These are phyloP conservation scores for Ceratobasidium papillatum DNA, from an alignment of 1,284 basidiomycete genomes.

Conservation along the genomic window DNA sequence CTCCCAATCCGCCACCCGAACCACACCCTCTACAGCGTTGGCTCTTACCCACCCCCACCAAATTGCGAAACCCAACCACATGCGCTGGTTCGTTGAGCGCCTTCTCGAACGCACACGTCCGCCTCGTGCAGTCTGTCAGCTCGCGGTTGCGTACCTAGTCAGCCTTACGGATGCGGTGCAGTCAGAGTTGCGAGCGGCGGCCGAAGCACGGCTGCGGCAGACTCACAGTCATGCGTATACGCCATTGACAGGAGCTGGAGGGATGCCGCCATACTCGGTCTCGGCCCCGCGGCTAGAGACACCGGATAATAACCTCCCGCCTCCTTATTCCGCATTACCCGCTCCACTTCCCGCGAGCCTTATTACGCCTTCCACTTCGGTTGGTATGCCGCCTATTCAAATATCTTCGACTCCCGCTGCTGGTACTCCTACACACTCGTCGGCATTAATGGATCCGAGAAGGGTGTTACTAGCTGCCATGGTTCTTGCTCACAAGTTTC, in stretches of 20 bases:
- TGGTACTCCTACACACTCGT: neutral
- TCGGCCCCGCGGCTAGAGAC: neutral
- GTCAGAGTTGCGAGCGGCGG: constrained; percentile 26
- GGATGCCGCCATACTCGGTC: neutral
- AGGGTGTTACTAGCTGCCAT: constrained; percentile 88
- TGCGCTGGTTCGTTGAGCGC: constrained; percentile 37
- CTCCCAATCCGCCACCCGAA: neutral
- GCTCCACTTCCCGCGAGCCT: neutral
- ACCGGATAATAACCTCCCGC: constrained; percentile 14
- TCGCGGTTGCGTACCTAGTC: constrained; percentile 33
- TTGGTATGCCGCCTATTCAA: constrained; percentile 27
- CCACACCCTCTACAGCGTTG: neutral
- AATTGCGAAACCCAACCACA: constrained; percentile 21
- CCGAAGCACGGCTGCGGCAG: constrained; percentile 11
- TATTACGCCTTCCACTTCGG: neutral
- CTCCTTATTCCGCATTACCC: constrained; percentile 30
- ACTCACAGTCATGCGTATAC: neutral
- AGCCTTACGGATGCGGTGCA: constrained; percentile 30
- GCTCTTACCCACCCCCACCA: constrained; percentile 3
- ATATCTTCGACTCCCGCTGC: neutral
- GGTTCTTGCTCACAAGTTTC: constrained; percentile 90
- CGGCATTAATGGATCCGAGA: constrained; percentile 79
- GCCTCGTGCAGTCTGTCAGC: constrained; percentile 33
- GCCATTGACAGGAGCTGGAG: neutral
- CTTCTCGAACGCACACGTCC: constrained; percentile 33